Percentiles rank a stretch among this genome's conserved stretches.
phyloP scores from a whole-genome alignment of 352 stramenopile species.

The Phytopythium delawarense region DNA sequence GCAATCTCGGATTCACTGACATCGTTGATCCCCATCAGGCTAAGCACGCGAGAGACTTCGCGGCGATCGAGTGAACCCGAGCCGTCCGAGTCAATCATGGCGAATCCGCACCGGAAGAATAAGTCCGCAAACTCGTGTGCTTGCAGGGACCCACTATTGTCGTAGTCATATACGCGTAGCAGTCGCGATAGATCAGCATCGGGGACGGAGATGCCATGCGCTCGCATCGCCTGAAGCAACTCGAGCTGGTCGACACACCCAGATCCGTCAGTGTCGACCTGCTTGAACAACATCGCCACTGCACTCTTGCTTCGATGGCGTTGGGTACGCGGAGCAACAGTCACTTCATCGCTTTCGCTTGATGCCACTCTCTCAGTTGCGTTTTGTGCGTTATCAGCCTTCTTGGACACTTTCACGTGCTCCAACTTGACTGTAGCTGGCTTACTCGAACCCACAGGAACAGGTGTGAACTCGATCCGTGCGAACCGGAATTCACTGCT shows the following conservation, averaged over 20 bases:
- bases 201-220: conserved; percentile 31
- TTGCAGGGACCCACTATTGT: conserved; percentile 35
- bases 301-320: conserved; percentile 6
- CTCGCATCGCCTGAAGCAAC: conserved; percentile 24
- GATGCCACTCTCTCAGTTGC: background rate
- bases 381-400: background rate
- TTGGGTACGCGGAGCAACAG: background rate
- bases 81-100: conserved; percentile 52
- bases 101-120: conserved; percentile 52
- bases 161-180: conserved; percentile 54
- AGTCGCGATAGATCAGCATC: conserved; percentile 26
- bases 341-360: background rate
- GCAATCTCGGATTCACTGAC: conserved; percentile 34
- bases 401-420: conserved; percentile 10
- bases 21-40: conserved; percentile 42
- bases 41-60: conserved; percentile 49
- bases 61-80: conserved; percentile 44
- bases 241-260: conserved; percentile 41
- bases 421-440: conserved; percentile 16
- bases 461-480: conserved; percentile 39
- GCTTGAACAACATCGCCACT: conserved; percentile 34
- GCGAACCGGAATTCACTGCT: conserved; percentile 33
- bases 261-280: conserved; percentile 46
- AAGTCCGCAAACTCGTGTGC: conserved; percentile 52
- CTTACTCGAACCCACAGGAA: background rate